Evolutionary conservation across 2,329 filamentous ascomycete genomes (phyloP).

Genomic region (Apiospora koreana): DNA sequence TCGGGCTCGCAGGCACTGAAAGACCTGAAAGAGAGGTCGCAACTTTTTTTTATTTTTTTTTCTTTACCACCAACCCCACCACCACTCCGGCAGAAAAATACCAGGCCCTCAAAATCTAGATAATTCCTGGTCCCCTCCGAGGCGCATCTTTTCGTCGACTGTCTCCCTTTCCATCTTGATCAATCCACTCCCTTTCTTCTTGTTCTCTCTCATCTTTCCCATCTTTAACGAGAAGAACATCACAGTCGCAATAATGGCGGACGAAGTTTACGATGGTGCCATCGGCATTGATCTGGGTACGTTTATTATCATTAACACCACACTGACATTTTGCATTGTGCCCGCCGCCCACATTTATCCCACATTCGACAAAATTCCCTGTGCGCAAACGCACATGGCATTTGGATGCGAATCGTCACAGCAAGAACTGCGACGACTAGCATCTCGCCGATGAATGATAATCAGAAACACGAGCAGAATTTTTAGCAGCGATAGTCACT

Average conservation of each 20-base stretch:
- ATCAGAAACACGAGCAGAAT: background rate
- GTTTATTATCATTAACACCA: slow-evolving; percentile 32
- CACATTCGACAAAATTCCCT: slow-evolving; percentile 5
- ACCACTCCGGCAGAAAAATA: slow-evolving; percentile 1
- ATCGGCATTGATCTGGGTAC: slow-evolving; percentile 99
- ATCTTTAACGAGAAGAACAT: slow-evolving; percentile 20
- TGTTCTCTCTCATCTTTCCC: slow-evolving; percentile 5
- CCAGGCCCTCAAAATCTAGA: slow-evolving; percentile 9
- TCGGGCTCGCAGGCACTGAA: too few species aligned
- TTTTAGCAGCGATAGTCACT: background rate
- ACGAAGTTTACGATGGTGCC: slow-evolving; percentile 99
- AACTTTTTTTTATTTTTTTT: slow-evolving; percentile 3
- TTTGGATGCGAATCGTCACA: background rate
- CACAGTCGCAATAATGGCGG: slow-evolving; percentile 71
- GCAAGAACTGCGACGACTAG: background rate
- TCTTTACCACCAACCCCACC: slow-evolving; percentile 7
- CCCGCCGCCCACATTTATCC: slow-evolving; percentile 14
- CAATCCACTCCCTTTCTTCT: slow-evolving; percentile 7
- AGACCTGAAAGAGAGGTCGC: background rate
- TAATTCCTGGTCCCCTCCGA: slow-evolving; percentile 4
- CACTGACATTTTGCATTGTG: slow-evolving; percentile 5
- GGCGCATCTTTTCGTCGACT: slow-evolving; percentile 7
- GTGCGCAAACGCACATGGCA: slow-evolving; percentile 5
- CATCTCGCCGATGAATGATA: slow-evolving; percentile 4
- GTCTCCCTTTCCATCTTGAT: slow-evolving; percentile 5